Base-by-base conservation (phyloP, 192 early-diverging fungal genomes). In the Spizellomyces sp. region DNA sequence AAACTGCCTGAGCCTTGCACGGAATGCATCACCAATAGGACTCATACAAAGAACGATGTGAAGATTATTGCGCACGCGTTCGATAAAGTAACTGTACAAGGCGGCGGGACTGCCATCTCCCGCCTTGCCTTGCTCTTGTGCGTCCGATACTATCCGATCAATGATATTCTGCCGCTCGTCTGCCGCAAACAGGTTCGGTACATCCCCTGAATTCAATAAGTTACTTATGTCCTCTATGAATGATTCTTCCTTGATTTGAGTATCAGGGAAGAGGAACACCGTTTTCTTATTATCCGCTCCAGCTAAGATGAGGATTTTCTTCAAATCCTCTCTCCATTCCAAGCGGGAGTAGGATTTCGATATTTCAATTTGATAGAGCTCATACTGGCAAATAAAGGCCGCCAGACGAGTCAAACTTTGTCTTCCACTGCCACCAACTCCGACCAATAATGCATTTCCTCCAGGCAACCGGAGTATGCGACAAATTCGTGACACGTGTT, bases 21-120 rank as follows among this genome's bases (percentile, higher is more conserved):
- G 73, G 71, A 88, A 88, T 5, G 83, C 82, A 48, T 88, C 87
- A 48, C 87, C 87, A 64, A 88, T 88, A 3, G 87, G 87, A 74
- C 81, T 84, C 85, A 88, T 88, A 67, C 87, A 88, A 10, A 88
- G 73, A 6, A 86, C 76, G 45, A 88, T 84, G 58, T 88, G 87
- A 8, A 88, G 70, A 63, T 88, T 88, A 44, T 65, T 77, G 56
- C 78, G 79, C 9, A 86, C 83, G 2, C 87, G 75, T 21, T 86
- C 82, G 44, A 88, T 81, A 74, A 88, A 88, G 72, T 86, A 87
- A 71, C 85, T 88, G 76, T 88, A 88, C 45, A 88, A 63, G 3
- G 86, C 77, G 47, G 80, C 69, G 4, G 81, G 81, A 41, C 71
- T 75, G 2, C 85, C 86, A 62, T 88, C 86, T 14, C 84, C 83